Conservation (phyloP, 163 green algal species). For the Coccomyxa subellipsoidea region DNA sequence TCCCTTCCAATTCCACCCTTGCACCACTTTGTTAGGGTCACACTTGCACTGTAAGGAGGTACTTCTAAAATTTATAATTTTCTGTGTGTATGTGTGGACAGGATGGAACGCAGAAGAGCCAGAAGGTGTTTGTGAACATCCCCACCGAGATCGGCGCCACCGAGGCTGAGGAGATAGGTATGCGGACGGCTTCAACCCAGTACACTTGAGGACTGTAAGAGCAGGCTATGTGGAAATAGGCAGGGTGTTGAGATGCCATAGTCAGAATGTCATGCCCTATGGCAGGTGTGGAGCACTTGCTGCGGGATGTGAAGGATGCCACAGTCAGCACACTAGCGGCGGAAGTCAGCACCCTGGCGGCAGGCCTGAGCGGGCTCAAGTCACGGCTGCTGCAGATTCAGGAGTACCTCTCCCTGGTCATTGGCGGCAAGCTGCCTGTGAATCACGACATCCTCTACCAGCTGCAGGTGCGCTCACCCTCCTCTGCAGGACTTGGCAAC, state of each 20-base stretch:
- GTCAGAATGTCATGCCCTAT: neutral
- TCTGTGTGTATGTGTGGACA: conserved; percentile 22
- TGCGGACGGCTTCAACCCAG: conserved; percentile 16
- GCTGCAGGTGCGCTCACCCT: conserved; percentile 63
- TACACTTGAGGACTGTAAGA: no score
- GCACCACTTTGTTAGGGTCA: no score
- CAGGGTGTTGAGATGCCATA: neutral
- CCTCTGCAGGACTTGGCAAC: no score
- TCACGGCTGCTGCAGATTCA: conserved; percentile 73
- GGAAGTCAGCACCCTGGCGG: conserved; percentile 66
- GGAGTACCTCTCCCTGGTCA: conserved; percentile 85
- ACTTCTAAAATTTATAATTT: neutral
- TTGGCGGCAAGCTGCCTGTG: conserved; percentile 81
- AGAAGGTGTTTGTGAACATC: conserved; percentile 85
- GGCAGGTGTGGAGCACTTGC: conserved; percentile 93
- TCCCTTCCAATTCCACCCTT: no score
- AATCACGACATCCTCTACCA: conserved; percentile 97
- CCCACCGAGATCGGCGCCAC: conserved; percentile 93
- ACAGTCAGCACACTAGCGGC: conserved; percentile 83
- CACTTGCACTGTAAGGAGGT: no score
- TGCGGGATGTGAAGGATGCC: conserved; percentile 92
- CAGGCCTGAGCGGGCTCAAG: conserved; percentile 78
- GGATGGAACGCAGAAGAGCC: conserved; percentile 90
- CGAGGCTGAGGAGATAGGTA: conserved; percentile 97
- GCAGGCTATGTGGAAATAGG: no score